phyloP scores from a whole-genome alignment of 768 basidiomycete species.

The Serpula lacrymans region DNA sequence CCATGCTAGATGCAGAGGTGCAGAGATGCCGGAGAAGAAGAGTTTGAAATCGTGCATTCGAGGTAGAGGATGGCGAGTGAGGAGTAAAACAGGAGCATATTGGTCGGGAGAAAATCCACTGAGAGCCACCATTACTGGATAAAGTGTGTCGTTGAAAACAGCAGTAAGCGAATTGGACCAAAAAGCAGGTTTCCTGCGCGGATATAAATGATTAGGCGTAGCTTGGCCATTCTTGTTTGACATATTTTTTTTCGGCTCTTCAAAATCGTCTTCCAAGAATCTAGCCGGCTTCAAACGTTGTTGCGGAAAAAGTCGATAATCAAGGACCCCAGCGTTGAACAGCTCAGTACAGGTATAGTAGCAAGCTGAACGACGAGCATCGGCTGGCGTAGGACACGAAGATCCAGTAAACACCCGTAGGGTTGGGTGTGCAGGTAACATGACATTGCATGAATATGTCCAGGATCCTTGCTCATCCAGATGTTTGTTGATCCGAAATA shows the following conservation, averaged over 20 bases:
- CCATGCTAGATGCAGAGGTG: constrained; percentile 40
- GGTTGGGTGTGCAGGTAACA: constrained; percentile 41
- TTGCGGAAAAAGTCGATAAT: constrained; percentile 40
- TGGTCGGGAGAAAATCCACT: constrained; percentile 22
- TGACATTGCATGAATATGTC: constrained; percentile 46
- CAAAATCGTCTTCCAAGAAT: too few species aligned
- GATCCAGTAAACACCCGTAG: constrained; percentile 43
- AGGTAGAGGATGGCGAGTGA: constrained; percentile 69
- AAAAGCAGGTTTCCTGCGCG: constrained; percentile 59
- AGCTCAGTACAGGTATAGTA: constrained; percentile 53
- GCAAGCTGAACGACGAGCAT: constrained; percentile 60
- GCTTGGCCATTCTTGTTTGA: constrained; percentile 19
- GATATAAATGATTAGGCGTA: constrained; percentile 51
- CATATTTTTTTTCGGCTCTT: constrained; percentile 1
- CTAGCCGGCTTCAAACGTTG: too few species aligned
- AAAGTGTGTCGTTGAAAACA: constrained; percentile 15
- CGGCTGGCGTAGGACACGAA: constrained; percentile 39
- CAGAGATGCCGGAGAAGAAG: constrained; percentile 50
- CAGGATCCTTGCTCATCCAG: constrained; percentile 13
- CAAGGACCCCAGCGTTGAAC: constrained; percentile 48
- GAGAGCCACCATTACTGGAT: constrained; percentile 41
- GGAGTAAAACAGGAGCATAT: constrained; percentile 59
- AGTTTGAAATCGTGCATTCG: constrained; percentile 51
- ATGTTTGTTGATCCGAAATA: constrained; percentile 22
- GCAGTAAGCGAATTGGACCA: constrained; percentile 48